A percentile compares a stretch with the other conserved stretches of the same genome.
Evolutionary conservation across 805 yeast species (phyloP).

Genomic region (Barnettozyma pratensis): DNA sequence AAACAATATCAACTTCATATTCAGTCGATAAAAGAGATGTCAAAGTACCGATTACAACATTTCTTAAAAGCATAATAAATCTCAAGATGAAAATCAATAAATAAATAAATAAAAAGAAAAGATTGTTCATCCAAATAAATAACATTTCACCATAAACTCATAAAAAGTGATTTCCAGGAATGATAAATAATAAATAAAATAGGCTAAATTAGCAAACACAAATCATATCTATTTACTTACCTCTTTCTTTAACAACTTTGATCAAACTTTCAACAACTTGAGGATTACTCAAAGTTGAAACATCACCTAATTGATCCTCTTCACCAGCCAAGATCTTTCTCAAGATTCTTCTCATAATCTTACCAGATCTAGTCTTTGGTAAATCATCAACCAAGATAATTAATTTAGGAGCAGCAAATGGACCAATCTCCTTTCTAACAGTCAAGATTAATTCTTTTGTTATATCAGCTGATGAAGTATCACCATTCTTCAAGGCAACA

Average conservation of each 20-base stretch:
- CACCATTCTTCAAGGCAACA: conserved; percentile 55
- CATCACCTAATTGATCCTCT: conserved; percentile 78
- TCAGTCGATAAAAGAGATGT: no score
- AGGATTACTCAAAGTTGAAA: conserved; percentile 73
- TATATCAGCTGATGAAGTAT: conserved; percentile 29
- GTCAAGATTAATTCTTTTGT: conserved; percentile 62
- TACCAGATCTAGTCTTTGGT: conserved; percentile 84
- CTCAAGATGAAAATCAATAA: no score
- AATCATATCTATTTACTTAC: conserved; percentile 5
- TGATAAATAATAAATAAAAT: no score
- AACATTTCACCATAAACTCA: no score
- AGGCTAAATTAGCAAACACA: no score
- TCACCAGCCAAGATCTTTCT: conserved; percentile 72
- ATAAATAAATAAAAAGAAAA: no score
- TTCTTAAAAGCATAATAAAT: no score
- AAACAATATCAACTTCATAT: conserved; percentile 1
- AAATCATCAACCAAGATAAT: conserved; percentile 69
- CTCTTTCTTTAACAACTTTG: conserved; percentile 36
- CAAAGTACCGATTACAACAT: no score
- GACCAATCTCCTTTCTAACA: conserved; percentile 77
- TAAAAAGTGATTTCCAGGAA: no score
- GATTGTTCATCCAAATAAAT: no score
- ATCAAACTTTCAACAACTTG: conserved; percentile 65
- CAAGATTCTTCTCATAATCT: conserved; percentile 81
- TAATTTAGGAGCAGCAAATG: conserved; percentile 80